Evolutionary conservation across 495 filamentous ascomycete species (phyloP), one percentile per base, ranked within the genome.

Genomic region (Chaetomium cochliodes): DNA sequence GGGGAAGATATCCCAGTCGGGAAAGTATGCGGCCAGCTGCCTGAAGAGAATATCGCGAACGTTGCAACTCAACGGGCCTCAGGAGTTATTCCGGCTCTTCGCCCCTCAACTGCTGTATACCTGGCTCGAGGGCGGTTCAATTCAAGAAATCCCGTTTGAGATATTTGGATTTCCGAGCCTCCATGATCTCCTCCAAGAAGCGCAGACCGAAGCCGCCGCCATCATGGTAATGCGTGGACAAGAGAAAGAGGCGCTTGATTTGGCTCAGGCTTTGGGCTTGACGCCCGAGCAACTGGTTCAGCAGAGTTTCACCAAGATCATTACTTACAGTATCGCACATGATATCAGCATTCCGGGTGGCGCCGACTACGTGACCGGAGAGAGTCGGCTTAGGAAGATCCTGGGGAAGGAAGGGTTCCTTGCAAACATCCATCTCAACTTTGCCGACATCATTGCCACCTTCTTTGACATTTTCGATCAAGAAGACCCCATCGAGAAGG

Each of bases 81-180:
- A 82, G 68, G 82, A 87, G 47, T 73, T 99, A 4, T 97, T 98
- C 73, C 82, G 80, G n/a, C 81, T 98, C 4, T 98, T 97, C 70
- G 87, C 90, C 20, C 87, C 92, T 25, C 96, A 99, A 73, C 82
- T 98, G n/a, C 79, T 98, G 5, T 96, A 91, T 72, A 96, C 92
- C 0, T 98, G 94, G 96, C 84, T 92, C 3, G 84, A 89, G 63
- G 73, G 76, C 2, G 83, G 88, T 56, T 76, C 81, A 28, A 75
- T 96, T 13, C 77, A 80, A 1, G 80, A 84, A 3, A 89, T 97
- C 60, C 92, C 94, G 11, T 97, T 85, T 68, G 78, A 80, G 52
- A 90, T 93, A 12, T 98, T 97, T 76, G 88, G 87, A 2, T 99
- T 93, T 73, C 60, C 73, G 3, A 85, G 69, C 33, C 82, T 97